phyloP scores from a whole-genome alignment of 306 rosid genomes.

The Trifolium repens region DNA sequence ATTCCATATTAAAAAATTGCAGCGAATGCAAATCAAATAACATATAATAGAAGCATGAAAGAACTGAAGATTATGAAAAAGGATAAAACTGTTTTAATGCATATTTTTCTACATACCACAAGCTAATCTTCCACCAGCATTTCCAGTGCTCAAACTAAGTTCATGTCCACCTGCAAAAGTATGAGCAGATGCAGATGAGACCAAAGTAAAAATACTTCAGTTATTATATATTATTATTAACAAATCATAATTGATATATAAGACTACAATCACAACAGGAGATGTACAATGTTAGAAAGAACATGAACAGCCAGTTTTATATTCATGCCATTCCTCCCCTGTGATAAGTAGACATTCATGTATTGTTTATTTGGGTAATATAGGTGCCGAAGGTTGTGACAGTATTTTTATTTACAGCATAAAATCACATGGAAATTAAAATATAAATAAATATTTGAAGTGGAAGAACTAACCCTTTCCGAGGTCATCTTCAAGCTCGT shows the following conservation, averaged over 20 bases:
- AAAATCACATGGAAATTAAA: background rate
- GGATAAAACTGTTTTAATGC: slow-evolving; percentile 7
- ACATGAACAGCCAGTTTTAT: slow-evolving; percentile 33
- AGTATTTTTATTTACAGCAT: slow-evolving; percentile 29
- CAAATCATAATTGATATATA: slow-evolving; percentile 24
- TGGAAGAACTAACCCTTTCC: slow-evolving; percentile 78
- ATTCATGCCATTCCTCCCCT: slow-evolving; percentile 23
- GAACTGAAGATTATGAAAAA: slow-evolving; percentile 13
- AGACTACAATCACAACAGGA: slow-evolving; percentile 1
- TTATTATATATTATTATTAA: background rate
- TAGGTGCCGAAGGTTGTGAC: slow-evolving; percentile 26
- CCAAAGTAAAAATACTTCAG: slow-evolving; percentile 25
- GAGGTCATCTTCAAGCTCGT: slow-evolving; percentile 84
- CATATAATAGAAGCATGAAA: slow-evolving; percentile 25
- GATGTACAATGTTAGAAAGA: slow-evolving; percentile 28
- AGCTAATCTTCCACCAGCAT: slow-evolving; percentile 96
- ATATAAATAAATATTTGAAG: slow-evolving; percentile 15
- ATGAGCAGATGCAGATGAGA: slow-evolving; percentile 37
- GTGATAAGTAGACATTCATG: slow-evolving; percentile 9
- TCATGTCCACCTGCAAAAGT: slow-evolving; percentile 80
- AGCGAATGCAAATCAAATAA: slow-evolving; percentile 10
- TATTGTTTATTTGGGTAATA: slow-evolving; percentile 5
- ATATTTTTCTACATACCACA: slow-evolving; percentile 67
- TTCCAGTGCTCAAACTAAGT: slow-evolving; percentile 83
- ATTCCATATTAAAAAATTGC: slow-evolving; percentile 7